Percentiles rank a stretch among this genome's conserved stretches.
These are phyloP conservation scores for Combretum micranthum DNA, from an alignment of 345 rosid species.

Conservation along the genomic window DNA sequence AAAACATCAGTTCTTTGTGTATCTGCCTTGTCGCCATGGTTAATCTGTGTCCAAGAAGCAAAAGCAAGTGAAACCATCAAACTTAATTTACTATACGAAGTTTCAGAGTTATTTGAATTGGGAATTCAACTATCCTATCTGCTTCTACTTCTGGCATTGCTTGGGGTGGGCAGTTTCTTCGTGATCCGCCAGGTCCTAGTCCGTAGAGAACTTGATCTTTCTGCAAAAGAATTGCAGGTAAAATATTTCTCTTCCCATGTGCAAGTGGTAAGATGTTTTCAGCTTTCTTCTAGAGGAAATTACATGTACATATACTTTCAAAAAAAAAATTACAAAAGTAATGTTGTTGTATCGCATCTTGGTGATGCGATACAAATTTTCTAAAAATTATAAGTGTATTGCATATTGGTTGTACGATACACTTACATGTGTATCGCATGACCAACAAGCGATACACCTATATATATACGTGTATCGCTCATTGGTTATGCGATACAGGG, in stretches of 20 bases:
- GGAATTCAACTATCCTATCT: constrained; percentile 93
- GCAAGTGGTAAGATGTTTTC: neutral
- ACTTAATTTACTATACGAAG: constrained; percentile 48
- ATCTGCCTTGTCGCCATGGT: constrained; percentile 46
- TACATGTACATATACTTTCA: no score
- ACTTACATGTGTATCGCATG: no score
- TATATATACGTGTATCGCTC: no score
- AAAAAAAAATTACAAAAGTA: no score
- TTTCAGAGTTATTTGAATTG: constrained; percentile 75
- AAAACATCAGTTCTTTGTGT: constrained; percentile 34
- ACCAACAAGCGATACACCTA: no score
- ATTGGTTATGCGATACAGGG: no score
- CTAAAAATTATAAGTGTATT: no score
- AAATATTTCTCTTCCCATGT: neutral
- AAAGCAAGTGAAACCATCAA: constrained; percentile 42
- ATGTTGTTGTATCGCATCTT: no score
- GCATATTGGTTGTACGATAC: no score
- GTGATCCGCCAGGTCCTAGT: constrained; percentile 95
- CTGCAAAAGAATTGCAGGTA: constrained; percentile 95
- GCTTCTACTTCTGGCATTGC: constrained; percentile 62
- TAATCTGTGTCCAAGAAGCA: constrained; percentile 49
- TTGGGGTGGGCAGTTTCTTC: constrained; percentile 83
- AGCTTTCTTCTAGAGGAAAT: no score
- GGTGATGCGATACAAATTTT: no score
- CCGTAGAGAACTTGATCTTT: constrained; percentile 95